Percentiles rank a stretch among this genome's conserved stretches.
Conservation (phyloP, 2,329 filamentous ascomycete genomes). For the Colletotrichum theobromicola region DNA sequence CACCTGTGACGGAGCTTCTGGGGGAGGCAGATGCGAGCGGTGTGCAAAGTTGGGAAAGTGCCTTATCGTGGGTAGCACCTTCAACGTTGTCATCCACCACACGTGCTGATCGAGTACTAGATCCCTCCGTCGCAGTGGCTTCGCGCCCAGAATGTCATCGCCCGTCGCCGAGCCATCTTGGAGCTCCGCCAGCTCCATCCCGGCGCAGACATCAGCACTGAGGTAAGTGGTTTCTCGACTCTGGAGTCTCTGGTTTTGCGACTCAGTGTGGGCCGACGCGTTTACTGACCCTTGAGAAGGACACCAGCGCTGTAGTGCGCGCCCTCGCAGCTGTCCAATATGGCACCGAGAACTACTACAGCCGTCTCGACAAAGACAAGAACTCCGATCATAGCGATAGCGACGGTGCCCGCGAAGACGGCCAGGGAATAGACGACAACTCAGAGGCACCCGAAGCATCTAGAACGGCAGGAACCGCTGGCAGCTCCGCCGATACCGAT, state of each 20-base stretch:
- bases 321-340: neutral
- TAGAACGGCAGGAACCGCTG: too few relatives aligned
- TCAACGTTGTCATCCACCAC: neutral
- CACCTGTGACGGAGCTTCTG: neutral
- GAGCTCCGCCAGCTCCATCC: neutral
- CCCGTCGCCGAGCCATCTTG: neutral
- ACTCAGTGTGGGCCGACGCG: too few relatives aligned
- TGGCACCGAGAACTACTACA: neutral
- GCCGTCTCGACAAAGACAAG: neutral
- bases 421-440: too few relatives aligned
- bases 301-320: neutral
- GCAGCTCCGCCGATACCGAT: too few relatives aligned
- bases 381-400: neutral
- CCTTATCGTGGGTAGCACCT: neutral
- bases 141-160: neutral
- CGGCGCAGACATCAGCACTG: neutral
- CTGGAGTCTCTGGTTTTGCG: too few relatives aligned
- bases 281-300: accelerated
- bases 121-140: neutral
- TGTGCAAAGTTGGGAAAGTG: neutral
- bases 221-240: neutral
- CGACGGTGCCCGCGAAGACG: neutral
- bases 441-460: too few relatives aligned
- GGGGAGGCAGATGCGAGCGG: neutral
- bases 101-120: neutral